Conservation (phyloP, 257 asterid genomes). For the Solanum medicagineum region DNA sequence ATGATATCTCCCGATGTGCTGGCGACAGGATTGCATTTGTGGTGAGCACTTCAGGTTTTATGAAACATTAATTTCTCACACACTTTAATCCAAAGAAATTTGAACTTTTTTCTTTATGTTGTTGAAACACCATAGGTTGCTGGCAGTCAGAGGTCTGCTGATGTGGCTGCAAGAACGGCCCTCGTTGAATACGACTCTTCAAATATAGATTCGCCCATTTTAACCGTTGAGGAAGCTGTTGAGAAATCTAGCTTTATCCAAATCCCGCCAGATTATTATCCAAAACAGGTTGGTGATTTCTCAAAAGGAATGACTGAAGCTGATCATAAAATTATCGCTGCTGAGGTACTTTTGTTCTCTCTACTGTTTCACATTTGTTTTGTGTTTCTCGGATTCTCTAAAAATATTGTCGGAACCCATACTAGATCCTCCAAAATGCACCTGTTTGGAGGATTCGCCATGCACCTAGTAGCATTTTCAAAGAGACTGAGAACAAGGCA, state of each 20-base stretch:
- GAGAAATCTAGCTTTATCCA: slow-evolving; percentile 40
- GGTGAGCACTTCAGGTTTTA: slow-evolving; percentile 21
- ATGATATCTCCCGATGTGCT: slow-evolving; percentile 34
- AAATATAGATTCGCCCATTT: slow-evolving; percentile 53
- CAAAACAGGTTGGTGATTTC: slow-evolving; percentile 46
- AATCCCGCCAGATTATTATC: slow-evolving; percentile 31
- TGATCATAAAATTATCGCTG: slow-evolving; percentile 47
- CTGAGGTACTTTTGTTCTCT: slow-evolving; percentile 30
- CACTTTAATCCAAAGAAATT: not conserved
- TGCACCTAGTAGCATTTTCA: no score
- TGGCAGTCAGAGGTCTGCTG: slow-evolving; percentile 43
- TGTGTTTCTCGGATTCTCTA: no score
- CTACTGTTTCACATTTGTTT: not conserved
- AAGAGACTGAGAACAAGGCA: not conserved
- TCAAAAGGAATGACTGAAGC: slow-evolving; percentile 70
- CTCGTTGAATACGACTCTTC: slow-evolving; percentile 38
- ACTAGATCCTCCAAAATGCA: not conserved
- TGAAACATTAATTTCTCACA: not conserved
- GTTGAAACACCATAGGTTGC: slow-evolving; percentile 26
- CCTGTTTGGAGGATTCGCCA: no score
- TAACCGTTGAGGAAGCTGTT: slow-evolving; percentile 62
- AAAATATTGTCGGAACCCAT: not conserved
- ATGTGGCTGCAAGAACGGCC: slow-evolving; percentile 40
- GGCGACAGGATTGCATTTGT: slow-evolving; percentile 57
- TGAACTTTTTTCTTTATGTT: not conserved